Conservation (phyloP, 2,329 filamentous ascomycete genomes). For the Pyrenochaeta sp. region DNA sequence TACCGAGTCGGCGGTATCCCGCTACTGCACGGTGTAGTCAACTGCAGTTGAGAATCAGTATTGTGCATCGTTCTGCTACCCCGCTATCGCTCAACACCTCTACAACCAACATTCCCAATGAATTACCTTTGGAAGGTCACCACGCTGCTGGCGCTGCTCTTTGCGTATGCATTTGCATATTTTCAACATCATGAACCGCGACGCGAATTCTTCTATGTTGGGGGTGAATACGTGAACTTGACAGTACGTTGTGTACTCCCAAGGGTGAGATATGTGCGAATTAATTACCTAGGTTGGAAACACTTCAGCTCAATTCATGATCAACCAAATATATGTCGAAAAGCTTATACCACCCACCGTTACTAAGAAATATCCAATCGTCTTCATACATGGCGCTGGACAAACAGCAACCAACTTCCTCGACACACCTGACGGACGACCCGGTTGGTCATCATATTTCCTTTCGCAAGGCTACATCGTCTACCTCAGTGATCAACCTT, state of each 20-base stretch:
- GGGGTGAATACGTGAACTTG: slow-evolving; percentile 20
- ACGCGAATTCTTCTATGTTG: slow-evolving; percentile 24
- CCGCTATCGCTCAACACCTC: too few relatives aligned
- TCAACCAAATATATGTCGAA: slow-evolving; percentile 21
- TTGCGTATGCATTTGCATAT: too few relatives aligned
- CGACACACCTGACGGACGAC: slow-evolving; percentile 58
- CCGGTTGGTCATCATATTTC: slow-evolving; percentile 60
- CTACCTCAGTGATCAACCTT: slow-evolving; percentile 58
- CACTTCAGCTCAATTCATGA: slow-evolving; percentile 9
- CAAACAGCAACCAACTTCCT: slow-evolving; percentile 45
- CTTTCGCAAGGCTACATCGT: slow-evolving; percentile 56
- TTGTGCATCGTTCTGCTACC: too few relatives aligned
- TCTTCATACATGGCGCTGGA: slow-evolving; percentile 38
- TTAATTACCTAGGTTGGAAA: slow-evolving; percentile 3
- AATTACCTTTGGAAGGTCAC: too few relatives aligned
- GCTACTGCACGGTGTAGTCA: too few relatives aligned
- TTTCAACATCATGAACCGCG: too few relatives aligned
- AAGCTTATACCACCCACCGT: slow-evolving; percentile 25
- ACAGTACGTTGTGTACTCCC: slow-evolving; percentile 8
- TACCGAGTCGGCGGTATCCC: too few relatives aligned
- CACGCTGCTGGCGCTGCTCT: too few relatives aligned
- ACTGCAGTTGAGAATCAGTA: too few relatives aligned
- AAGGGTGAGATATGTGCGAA: neutral
- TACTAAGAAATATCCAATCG: slow-evolving; percentile 25
- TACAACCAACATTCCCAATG: too few relatives aligned